Base-by-base conservation (phyloP, 768 basidiomycete genomes). In the Omphalotus guepiniiformis region DNA sequence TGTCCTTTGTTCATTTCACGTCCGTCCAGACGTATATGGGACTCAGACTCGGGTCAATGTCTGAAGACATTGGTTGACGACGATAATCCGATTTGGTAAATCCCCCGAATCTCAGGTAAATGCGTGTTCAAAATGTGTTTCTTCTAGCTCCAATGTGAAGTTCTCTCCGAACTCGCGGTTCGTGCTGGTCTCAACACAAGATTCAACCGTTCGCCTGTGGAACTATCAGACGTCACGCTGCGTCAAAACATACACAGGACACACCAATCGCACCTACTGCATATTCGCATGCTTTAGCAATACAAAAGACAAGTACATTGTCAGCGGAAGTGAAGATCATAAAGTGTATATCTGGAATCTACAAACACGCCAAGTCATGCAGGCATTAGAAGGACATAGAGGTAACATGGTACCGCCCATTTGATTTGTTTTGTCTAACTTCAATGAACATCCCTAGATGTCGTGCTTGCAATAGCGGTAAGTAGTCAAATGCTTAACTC, bases 41-140 rank as follows among this genome's bases (percentile, higher is more conserved):
- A 99, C 60, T 85, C 91, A 0, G 84, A 93, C 47, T 95, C 94
- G 3, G 96, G 95, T 2, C 96, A 99, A 66, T 99, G 96, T 66
- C 73, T 99, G 41, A 98, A 96, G 66, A 98, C 96, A 2, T 67
- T 99, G 38, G 94, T 93, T 8, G 93, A 97, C 56, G 96, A 97
- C 57, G 91, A 93, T 53, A 96, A 93, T 65, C 94, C 95, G 2
- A 85, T 93, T 63, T 94, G 82, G 88, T 92, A 49, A 34, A 70
- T 58, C 47, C 42, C 39, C 18, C 19, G 22, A 23, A 34, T 41
- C 21, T 32, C 32, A 9, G 38, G 30, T 21, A 25, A 32, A 26
- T 39, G 34, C 26, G 28, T 22, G 30, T 43, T 43, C 41, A 35
- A 38, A 49, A 32, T 47, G 58, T 42, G 56, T 18, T 54, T 19